These are phyloP conservation scores for Brassica juncea DNA, from an alignment of 345 rosid genomes.

Conservation along the genomic window DNA sequence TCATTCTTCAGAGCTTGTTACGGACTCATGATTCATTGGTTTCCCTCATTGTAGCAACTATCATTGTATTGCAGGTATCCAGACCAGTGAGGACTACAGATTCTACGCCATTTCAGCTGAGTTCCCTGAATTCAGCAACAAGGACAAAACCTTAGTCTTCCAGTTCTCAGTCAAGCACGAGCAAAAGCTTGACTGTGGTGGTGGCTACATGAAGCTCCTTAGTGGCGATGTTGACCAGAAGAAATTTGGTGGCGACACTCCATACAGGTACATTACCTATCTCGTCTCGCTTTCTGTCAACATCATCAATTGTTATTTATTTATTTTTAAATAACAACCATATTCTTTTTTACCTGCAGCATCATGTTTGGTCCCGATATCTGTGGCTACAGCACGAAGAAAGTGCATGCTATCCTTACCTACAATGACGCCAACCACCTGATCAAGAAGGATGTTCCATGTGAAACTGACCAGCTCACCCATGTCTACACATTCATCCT, in stretches of 20 bases:
- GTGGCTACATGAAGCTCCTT: conserved; percentile 97
- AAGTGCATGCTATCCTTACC: conserved; percentile 94
- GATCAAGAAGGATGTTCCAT: conserved; percentile 97
- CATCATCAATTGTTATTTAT: neutral
- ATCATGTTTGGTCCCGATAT: conserved; percentile 99
- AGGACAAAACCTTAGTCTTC: conserved; percentile 90
- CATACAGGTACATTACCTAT: conserved; percentile 66
- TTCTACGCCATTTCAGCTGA: conserved; percentile 97
- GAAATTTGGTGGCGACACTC: conserved; percentile 93
- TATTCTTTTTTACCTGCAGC: conserved; percentile 47
- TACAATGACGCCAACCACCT: conserved; percentile 78
- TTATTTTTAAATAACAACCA: neutral
- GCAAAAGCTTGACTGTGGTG: conserved; percentile 99
- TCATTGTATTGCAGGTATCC: conserved; percentile 63
- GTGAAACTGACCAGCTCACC: conserved; percentile 97
- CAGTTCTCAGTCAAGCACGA: conserved; percentile 98
- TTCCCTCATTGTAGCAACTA: neutral
- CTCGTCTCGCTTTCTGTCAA: neutral
- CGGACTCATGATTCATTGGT: neutral
- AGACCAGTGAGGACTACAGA: conserved; percentile 95
- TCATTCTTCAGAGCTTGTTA: conserved; percentile 3
- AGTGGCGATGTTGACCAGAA: conserved; percentile 88
- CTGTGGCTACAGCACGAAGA: conserved; percentile 96
- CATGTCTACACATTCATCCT: conserved; percentile 91
- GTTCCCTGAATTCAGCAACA: conserved; percentile 90